Base-by-base conservation (phyloP, 1,284 basidiomycete species). In the Rugosomyces carneus region DNA sequence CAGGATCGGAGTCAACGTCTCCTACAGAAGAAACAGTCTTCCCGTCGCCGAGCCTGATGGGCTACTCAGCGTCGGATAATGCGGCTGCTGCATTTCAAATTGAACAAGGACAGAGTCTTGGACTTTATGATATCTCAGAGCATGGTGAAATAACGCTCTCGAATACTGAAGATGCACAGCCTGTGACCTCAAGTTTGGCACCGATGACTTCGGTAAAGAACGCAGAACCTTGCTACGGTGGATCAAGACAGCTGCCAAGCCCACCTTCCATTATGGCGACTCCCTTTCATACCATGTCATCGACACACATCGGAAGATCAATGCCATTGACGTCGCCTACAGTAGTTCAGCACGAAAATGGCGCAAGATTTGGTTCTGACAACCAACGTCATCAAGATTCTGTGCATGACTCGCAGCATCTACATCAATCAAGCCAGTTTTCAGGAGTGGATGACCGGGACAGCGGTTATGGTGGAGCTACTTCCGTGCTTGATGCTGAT, bases 231-330 rank as follows among this genome's bases (percentile, higher is more conserved):
- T 35, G 29, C 15, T 20, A 40, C 20, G 34, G n/a, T 20, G 40
- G 50, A 16, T 51, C 50, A 10, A 47, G 52, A 29, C 42, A 48
- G 19, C 40, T 54, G 40, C 54, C 54, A 11, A 45, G n/a, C 15
- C 54, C 54, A 16, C 54, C 53, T 11, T 26, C 32, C 15, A 24
- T 44, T 15, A 3, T 20, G 5, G 20, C 35, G 15, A 26, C 8
- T 21, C 32, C 7, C 32, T 42, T 40, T 16, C n/a, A 26, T 23
- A 24, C 7, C 21, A 13, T 24, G 24, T 8, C n/a, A 18, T 24
- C 19, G 23, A 5, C 38, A 32, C 18, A 18, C 20, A 23, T 19
- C 18, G 13, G 1, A 15, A 11, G 21, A 29, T 19, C 16, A 11
- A 37, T 27, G 29, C 21, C 32, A 40, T 31, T 32, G 13, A 8